Conservation (phyloP, 1,139 yeast species). For the Tardiomyces blankii region DNA sequence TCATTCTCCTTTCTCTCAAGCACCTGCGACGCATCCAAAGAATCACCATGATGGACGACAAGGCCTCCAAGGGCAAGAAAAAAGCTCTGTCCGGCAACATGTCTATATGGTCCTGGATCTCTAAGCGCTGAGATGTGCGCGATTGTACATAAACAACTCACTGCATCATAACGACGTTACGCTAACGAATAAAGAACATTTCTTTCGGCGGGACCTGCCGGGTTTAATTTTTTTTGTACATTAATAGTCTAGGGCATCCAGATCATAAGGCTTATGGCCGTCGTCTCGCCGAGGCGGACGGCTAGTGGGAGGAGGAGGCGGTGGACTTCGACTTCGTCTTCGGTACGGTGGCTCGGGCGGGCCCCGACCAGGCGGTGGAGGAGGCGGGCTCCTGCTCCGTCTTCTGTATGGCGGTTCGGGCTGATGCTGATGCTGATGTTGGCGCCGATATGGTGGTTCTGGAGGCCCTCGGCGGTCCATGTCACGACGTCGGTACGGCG, state of each 20-base stretch:
- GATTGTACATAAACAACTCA: neutral
- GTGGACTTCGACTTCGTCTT: constrained; percentile 3
- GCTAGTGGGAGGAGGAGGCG: constrained; percentile 6
- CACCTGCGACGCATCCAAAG: constrained; percentile 47
- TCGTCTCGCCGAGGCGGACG: constrained; percentile 1
- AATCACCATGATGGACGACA: constrained; percentile 48
- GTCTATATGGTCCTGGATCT: neutral
- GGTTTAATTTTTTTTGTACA: no score
- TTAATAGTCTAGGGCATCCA: neutral
- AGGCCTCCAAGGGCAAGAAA: neutral
- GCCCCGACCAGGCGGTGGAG: constrained; percentile 1
- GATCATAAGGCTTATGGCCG: neutral
- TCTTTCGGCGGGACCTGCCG: neutral
- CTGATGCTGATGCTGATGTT: neutral
- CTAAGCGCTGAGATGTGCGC: neutral
- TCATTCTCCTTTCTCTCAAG: constrained; percentile 29
- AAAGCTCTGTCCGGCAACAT: neutral
- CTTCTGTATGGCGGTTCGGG: constrained; percentile 2
- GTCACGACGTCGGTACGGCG: constrained; percentile 6
- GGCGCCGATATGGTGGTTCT: constrained; percentile 7
- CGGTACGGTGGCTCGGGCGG: constrained; percentile 3
- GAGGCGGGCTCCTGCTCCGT: constrained; percentile 5
- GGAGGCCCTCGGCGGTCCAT: constrained; percentile 1
- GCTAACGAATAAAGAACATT: constrained; percentile 2
- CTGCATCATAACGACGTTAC: neutral